These are phyloP conservation scores for Exserohilum rostratum DNA, from an alignment of 2,329 filamentous ascomycete genomes.

Conservation along the genomic window DNA sequence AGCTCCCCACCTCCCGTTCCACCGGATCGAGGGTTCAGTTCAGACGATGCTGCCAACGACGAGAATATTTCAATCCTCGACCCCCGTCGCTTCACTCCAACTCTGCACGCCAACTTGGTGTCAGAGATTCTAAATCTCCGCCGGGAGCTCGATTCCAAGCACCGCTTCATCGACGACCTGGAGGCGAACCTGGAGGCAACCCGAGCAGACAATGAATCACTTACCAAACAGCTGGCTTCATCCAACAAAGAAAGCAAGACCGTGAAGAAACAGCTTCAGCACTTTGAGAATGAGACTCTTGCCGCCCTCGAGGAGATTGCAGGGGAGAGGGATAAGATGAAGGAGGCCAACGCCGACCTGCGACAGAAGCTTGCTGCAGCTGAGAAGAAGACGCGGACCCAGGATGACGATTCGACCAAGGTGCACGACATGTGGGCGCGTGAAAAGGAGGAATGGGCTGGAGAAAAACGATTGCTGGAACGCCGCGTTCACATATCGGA, in stretches of 20 bases:
- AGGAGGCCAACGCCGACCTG: conserved; percentile 73
- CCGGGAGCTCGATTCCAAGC: conserved; percentile 88
- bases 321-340: conserved; percentile 83
- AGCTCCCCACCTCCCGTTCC: conserved; percentile 65
- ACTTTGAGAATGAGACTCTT: conserved; percentile 85
- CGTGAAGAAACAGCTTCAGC: conserved; percentile 81
- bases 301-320: conserved; percentile 84
- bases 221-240: conserved; percentile 66
- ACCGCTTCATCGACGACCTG: conserved; percentile 81
- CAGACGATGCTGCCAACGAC: conserved; percentile 62
- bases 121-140: conserved; percentile 89
- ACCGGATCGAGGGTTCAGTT: conserved; percentile 54
- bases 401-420: conserved; percentile 82
- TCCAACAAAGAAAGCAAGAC: conserved; percentile 78
- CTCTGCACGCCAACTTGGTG: conserved; percentile 89
- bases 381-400: conserved; percentile 76
- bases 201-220: conserved; percentile 74
- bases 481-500: conserved; percentile 90
- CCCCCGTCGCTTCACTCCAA: conserved; percentile 91
- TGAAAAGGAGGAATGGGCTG: conserved; percentile 84
- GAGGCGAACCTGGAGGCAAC: conserved; percentile 75
- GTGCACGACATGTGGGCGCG: conserved; percentile 81
- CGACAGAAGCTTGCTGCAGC: conserved; percentile 76
- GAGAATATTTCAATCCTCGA: conserved; percentile 79
- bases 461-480: conserved; percentile 81